Percentiles rank a stretch among this genome's conserved stretches.
phyloP scores from a whole-genome alignment of 805 yeast species.

The Cyberlindnera amylophila region DNA sequence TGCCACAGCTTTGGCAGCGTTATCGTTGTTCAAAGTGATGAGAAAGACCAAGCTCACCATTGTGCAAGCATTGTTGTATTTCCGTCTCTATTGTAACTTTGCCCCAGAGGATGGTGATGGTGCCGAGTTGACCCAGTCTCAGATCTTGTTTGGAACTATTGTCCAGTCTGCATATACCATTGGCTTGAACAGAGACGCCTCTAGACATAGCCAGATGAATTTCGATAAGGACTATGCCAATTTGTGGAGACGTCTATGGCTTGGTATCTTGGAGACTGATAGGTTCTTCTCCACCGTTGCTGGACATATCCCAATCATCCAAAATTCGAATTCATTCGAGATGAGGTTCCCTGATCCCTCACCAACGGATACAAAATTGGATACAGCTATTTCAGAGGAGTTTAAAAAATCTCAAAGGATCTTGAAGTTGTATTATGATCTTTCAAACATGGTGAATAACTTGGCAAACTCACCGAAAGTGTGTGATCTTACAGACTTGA shows the following conservation, averaged over 20 bases:
- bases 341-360: slow-evolving; percentile 15
- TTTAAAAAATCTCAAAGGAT: slow-evolving; percentile 18
- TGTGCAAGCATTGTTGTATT: slow-evolving; percentile 41
- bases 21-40: slow-evolving; percentile 39
- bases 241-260: slow-evolving; percentile 26
- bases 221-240: slow-evolving; percentile 18
- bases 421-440: slow-evolving; percentile 13
- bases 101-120: slow-evolving; percentile 52
- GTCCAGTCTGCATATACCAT: slow-evolving; percentile 42
- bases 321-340: slow-evolving; percentile 16
- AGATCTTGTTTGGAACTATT: slow-evolving; percentile 34
- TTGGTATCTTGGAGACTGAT: slow-evolving; percentile 25
- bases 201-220: slow-evolving; percentile 21
- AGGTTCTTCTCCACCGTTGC: slow-evolving; percentile 19
- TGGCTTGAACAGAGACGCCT: slow-evolving; percentile 49
- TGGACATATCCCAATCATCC: slow-evolving; percentile 23
- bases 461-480: slow-evolving; percentile 17
- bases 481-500: slow-evolving; percentile 13
- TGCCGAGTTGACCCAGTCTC: slow-evolving; percentile 39
- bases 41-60: slow-evolving; percentile 36
- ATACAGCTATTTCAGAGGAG: slow-evolving; percentile 16
- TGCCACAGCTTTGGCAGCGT: slow-evolving; percentile 35
- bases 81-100: slow-evolving; percentile 36
- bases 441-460: slow-evolving; percentile 22
- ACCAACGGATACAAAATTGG: slow-evolving; percentile 7